These are phyloP conservation scores for Suillus cothurnatus DNA, from an alignment of 768 basidiomycete genomes.

Conservation along the genomic window DNA sequence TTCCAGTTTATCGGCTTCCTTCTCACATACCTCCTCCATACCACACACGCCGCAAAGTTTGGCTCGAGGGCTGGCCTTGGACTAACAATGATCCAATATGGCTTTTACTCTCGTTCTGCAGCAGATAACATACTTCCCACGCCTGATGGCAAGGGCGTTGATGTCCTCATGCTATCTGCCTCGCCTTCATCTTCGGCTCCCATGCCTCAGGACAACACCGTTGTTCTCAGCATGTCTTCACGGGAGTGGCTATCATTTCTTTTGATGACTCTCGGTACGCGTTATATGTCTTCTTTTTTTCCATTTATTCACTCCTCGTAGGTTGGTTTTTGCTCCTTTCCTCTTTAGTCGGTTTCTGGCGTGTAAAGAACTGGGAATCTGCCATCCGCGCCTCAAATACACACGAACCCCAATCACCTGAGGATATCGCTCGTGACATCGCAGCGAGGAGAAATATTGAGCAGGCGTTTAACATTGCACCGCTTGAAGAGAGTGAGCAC, in stretches of 20 bases:
- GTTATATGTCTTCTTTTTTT: neutral
- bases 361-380: constrained; percentile 82
- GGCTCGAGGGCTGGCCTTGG: constrained; percentile 96
- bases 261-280: constrained; percentile 81
- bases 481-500: constrained; percentile 34
- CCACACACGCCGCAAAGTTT: constrained; percentile 90
- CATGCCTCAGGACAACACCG: constrained; percentile 14
- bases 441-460: constrained; percentile 54
- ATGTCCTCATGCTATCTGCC: constrained; percentile 24
- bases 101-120: constrained; percentile 65
- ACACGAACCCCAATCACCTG: constrained; percentile 28
- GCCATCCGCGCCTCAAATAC: constrained; percentile 54
- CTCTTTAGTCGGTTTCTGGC: constrained; percentile 79
- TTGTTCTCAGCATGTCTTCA: constrained; percentile 46
- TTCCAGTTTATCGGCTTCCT: constrained; percentile 97
- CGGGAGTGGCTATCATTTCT: constrained; percentile 91
- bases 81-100: constrained; percentile 91
- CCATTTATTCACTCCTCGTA: constrained; percentile 28
- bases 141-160: constrained; percentile 20
- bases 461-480: constrained; percentile 50
- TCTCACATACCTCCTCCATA: constrained; percentile 90
- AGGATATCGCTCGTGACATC: constrained; percentile 54
- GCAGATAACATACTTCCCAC: constrained; percentile 30
- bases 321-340: constrained; percentile 93
- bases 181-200: constrained; percentile 25